Evolutionary conservation across 1,284 basidiomycete genomes (phyloP), one percentile per base, ranked within the genome.

Genomic region (Schizophyllum amplum): DNA sequence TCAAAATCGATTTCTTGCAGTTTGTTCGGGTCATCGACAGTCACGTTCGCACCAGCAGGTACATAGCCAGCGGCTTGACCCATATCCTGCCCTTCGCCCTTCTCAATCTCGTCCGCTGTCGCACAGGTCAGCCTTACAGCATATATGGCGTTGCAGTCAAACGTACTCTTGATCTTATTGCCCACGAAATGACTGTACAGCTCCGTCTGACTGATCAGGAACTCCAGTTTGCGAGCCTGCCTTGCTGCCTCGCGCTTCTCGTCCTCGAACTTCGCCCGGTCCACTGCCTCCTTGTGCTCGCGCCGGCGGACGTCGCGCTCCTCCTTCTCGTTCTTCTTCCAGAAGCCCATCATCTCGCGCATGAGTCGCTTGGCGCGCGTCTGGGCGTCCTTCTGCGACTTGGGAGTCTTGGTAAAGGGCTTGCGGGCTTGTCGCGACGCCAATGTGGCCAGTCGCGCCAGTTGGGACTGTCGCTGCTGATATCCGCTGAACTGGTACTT

Each of bases 181-280:
- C 97, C 96, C 59, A 99, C 94, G 78, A 99, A 99, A 77, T 99
- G 97, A 64, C 93, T 97, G 75, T 99, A 99, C 11, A 99, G 82
- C 71, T 99, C 97, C 11, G 97, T 99, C 74, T 99, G 97, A 60
- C 94, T 98, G 72, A 99, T 96, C 71, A 99, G 78, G 78, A 99
- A 99, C 75, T 99, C 98, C 57, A 99, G 84, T 73, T 99, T 99
- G 64, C 97, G 84, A 3, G 95, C 92, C 73, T 98, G 94, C 54
- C 97, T 81, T 59, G 96, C 92, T 24, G 92, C 90, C 73, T 99
- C 97, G 53, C 97, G 84, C 69, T 90, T 92, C 75, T 99, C 97
- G 71, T 99, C 97, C 71, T 99, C 97, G 48, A 94, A 77, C 72
- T 91, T 94, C 47, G 94, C 84, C 54, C 90, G 83, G 64, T 97